Evolutionary conservation across 371 early-diverging fungal species (phyloP).

Genomic region (Ecytonucleospora hepatopenaei): DNA sequence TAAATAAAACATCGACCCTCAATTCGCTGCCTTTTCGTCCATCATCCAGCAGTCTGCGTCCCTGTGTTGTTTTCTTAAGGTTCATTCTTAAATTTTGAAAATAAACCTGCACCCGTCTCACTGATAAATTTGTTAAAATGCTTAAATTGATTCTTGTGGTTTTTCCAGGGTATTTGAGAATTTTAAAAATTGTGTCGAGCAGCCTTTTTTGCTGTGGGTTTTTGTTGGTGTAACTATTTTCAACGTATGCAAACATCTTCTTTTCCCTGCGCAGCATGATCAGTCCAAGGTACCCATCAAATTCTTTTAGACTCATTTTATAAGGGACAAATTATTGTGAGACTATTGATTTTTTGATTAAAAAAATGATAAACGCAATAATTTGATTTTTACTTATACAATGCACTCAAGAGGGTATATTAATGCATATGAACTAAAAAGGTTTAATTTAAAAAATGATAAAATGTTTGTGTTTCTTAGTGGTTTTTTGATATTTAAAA

Average conservation of each 20-base stretch:
- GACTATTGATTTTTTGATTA: neutral
- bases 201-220: neutral
- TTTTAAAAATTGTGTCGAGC: neutral
- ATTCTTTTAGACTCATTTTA: neutral
- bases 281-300: neutral
- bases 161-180: neutral
- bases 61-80: neutral
- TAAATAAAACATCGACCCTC: neutral
- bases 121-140: neutral
- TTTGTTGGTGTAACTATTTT: neutral
- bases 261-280: neutral
- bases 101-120: neutral
- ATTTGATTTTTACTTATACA: too few relatives aligned
- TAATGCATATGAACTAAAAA: too few relatives aligned
- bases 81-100: slow-evolving; percentile 1
- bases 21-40: neutral
- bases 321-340: neutral
- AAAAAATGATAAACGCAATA: neutral
- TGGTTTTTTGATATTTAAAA: too few relatives aligned
- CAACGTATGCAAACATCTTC: neutral
- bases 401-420: too few relatives aligned
- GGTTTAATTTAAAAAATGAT: too few relatives aligned
- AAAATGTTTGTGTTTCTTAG: too few relatives aligned
- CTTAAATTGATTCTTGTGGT: neutral
- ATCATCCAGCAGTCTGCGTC: neutral